Evolutionary conservation across 2,329 filamentous ascomycete species (phyloP).

Genomic region (Colletotrichum cereale): DNA sequence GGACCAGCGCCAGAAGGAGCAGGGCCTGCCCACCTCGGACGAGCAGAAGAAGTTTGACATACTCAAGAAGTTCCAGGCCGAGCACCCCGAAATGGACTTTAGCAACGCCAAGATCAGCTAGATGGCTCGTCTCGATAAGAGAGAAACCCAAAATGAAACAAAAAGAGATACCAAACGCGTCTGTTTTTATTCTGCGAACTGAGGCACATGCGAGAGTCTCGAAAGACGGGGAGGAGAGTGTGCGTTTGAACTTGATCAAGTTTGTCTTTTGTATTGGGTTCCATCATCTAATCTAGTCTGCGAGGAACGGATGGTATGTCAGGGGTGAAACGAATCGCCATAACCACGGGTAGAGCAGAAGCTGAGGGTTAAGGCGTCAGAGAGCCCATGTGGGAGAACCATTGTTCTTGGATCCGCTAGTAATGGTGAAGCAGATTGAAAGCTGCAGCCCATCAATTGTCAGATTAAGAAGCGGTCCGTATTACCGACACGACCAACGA

Average conservation of each 20-base stretch:
- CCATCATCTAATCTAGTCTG: slow-evolving; percentile 7
- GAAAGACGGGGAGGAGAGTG: background rate
- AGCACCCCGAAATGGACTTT: slow-evolving; percentile 81
- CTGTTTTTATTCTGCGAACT: background rate
- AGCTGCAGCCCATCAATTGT: slow-evolving; percentile 67
- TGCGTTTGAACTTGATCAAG: background rate
- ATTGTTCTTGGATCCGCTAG: slow-evolving; percentile 69
- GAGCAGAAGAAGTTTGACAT: slow-evolving; percentile 97
- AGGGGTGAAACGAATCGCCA: slow-evolving; percentile 75
- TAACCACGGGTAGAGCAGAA: slow-evolving; percentile 55
- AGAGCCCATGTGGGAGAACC: slow-evolving; percentile 63
- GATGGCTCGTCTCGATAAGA: background rate
- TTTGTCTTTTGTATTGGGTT: slow-evolving; percentile 6
- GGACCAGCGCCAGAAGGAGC: slow-evolving; percentile 97
- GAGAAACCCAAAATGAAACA: background rate
- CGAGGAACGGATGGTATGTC: slow-evolving; percentile 55
- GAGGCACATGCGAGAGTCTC: background rate
- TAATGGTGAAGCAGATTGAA: slow-evolving; percentile 65
- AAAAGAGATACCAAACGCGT: background rate
- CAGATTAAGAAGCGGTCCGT: slow-evolving; percentile 58
- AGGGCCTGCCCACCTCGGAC: slow-evolving; percentile 88
- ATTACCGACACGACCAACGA: background rate
- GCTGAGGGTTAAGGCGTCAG: slow-evolving; percentile 65
- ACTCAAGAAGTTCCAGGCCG: slow-evolving; percentile 89
- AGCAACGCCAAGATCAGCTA: slow-evolving; percentile 73